Base-by-base conservation (phyloP, 1,284 basidiomycete genomes). In the Leccinum glutinopallens region DNA sequence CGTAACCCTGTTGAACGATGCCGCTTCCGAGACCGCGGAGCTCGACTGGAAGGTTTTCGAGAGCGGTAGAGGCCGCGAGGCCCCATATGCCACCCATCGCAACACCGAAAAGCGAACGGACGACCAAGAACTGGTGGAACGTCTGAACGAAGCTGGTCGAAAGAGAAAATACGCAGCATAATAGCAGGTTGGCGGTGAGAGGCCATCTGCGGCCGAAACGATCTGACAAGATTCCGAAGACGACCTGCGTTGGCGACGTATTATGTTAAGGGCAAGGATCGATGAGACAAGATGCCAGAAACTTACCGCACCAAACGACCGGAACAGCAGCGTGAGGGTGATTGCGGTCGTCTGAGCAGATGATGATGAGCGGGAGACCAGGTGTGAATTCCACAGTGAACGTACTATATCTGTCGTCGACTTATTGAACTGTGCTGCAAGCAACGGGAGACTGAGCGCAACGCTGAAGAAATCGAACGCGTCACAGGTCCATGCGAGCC, bases 131-230 rank as follows among this genome's bases (percentile, higher is more conserved):
- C 66, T 88, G 81, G 0, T 65, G 53, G 78, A 83, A 93, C 0
- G 86, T 90, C 29, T 86, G 78, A 10, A 87, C 86, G 72, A 92
- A 93, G 35, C 89, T 87, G 5, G 87, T 88, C 0, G 87, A 93
- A 22, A 98, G 86, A 72, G 95, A 90, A 64, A 97, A 87, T 10
- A 86, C 76, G 29, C 85, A 81, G 66, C 94, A 86, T 54, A 95
- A 73, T 17, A 92, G 64, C 57, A 94, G 77, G 76, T 97, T 97
- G 74, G 74, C 70, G 39, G 95, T 88, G 9, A 98, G 81, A 0
- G 96, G 94, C 92, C 93, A 98, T 80, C 96, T 96, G 60, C 96
- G 87, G 0, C 96, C 96, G 75, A 84, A 97, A 10, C 95, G 86
- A 76, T 96, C 94, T n/a, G 91, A 91, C 46, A 91, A 70, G 63